Evolutionary conservation across 2,329 filamentous ascomycete genomes (phyloP).

Genomic region (Rutstroemia sp.): DNA sequence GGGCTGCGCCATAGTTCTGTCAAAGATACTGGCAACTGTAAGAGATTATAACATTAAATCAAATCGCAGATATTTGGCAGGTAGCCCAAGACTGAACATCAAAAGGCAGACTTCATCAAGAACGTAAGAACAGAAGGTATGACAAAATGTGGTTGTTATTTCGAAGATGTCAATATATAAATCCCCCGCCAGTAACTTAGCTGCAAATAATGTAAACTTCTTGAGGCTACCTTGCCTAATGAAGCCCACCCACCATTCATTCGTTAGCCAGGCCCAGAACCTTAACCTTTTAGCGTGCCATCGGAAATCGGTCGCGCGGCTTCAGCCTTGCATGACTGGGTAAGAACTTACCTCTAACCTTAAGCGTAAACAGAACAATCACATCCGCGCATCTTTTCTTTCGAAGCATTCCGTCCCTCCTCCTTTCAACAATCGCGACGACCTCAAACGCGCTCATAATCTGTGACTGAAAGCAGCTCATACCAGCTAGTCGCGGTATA

Average conservation of each 20-base stretch:
- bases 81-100: neutral
- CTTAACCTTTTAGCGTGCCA: conserved; percentile 4
- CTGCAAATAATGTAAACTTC: neutral
- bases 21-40: conserved; percentile 1
- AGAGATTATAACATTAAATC: conserved; percentile 4
- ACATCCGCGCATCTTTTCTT: neutral
- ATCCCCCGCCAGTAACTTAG: neutral
- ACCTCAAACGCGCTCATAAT: too few species aligned
- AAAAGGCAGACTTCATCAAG: neutral
- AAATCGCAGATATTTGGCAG: neutral
- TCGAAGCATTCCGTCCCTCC: too few species aligned
- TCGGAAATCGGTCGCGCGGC: neutral
- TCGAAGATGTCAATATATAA: neutral
- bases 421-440: too few species aligned
- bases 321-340: conserved; percentile 5
- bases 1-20: conserved; percentile 9
- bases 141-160: neutral
- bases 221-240: conserved; percentile 11
- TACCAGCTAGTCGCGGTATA: too few species aligned
- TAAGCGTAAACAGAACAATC: too few species aligned
- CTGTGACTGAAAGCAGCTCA: too few species aligned
- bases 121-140: neutral
- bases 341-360: neutral
- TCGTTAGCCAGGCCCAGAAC: neutral
- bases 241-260: neutral